Evolutionary conservation across 306 rosid species (phyloP).

Genomic region (Cicer bijugum): DNA sequence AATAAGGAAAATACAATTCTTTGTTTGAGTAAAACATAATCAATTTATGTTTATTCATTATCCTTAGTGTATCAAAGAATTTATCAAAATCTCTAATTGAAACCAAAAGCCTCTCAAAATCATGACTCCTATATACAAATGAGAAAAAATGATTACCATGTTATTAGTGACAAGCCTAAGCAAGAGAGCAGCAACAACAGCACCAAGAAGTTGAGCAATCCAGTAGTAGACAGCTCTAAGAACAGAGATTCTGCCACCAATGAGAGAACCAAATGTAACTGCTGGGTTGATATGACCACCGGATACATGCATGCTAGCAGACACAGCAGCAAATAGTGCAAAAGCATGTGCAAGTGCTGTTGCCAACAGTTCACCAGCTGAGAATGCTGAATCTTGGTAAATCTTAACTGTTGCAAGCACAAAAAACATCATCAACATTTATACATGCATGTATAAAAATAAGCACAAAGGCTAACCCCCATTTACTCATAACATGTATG

Average conservation of each 20-base stretch:
- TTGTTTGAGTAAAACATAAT: too few species aligned
- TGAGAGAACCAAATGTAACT: constrained; percentile 83
- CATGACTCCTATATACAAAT: neutral
- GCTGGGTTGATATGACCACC: constrained; percentile 96
- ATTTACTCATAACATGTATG: too few species aligned
- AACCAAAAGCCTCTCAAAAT: too few species aligned
- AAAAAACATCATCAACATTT: neutral
- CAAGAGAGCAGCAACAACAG: constrained; percentile 77
- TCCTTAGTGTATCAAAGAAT: too few species aligned
- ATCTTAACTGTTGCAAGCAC: constrained; percentile 64
- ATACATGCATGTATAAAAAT: neutral
- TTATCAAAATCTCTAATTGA: too few species aligned
- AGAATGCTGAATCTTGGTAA: constrained; percentile 56
- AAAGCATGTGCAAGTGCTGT: constrained; percentile 77
- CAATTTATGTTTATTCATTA: too few species aligned
- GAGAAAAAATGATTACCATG: constrained; percentile 57
- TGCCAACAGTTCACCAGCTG: constrained; percentile 66
- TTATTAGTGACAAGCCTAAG: constrained; percentile 77
- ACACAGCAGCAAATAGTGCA: constrained; percentile 69
- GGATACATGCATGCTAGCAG: constrained; percentile 79
- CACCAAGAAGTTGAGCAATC: constrained; percentile 87
- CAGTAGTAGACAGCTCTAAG: constrained; percentile 79
- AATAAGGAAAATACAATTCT: too few species aligned
- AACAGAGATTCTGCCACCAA: constrained; percentile 84
- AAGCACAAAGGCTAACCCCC: too few species aligned